Percentiles rank a stretch among this genome's conserved stretches.
These are phyloP conservation scores for Rehmannia glutinosa DNA, from an alignment of 257 asterid species.

Conservation along the genomic window DNA sequence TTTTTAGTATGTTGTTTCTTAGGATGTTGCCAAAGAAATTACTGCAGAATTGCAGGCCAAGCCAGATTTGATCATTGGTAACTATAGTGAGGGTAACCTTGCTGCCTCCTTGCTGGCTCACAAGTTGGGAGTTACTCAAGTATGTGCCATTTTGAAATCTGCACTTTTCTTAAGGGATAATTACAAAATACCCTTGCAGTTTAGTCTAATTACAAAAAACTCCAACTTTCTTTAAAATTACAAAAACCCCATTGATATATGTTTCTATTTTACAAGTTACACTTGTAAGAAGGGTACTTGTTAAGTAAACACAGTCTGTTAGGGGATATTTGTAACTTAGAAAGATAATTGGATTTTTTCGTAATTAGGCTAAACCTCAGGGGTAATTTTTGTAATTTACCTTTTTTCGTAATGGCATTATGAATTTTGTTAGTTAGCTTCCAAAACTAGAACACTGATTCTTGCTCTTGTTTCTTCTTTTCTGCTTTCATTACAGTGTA, in stretches of 20 bases:
- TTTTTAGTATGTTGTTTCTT: not conserved
- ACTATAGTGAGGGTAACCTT: slow-evolving; percentile 96
- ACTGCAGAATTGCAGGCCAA: slow-evolving; percentile 69
- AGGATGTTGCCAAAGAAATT: slow-evolving; percentile 93
- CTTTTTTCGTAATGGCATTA: too few species aligned
- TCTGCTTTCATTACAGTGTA: slow-evolving; percentile 46
- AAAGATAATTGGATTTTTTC: too few species aligned
- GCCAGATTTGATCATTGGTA: slow-evolving; percentile 93
- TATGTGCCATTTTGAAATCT: slow-evolving; percentile 4
- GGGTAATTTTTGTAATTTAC: not conserved
- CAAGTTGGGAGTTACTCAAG: slow-evolving; percentile 98
- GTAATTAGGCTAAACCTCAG: not conserved
- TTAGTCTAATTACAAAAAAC: too few species aligned
- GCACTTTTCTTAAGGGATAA: not conserved
- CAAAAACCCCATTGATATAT: too few species aligned
- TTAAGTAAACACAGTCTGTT: too few species aligned
- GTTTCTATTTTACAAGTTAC: too few species aligned
- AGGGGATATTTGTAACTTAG: too few species aligned
- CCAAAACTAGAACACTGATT: too few species aligned
- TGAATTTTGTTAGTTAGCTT: too few species aligned
- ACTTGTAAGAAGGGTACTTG: too few species aligned
- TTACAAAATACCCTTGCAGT: not conserved
- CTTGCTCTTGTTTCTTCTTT: not conserved
- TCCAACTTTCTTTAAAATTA: too few species aligned
- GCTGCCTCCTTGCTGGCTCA: slow-evolving; percentile 93